Base-by-base conservation (phyloP, 345 rosid genomes). In the Raphanus raphanistrum region DNA sequence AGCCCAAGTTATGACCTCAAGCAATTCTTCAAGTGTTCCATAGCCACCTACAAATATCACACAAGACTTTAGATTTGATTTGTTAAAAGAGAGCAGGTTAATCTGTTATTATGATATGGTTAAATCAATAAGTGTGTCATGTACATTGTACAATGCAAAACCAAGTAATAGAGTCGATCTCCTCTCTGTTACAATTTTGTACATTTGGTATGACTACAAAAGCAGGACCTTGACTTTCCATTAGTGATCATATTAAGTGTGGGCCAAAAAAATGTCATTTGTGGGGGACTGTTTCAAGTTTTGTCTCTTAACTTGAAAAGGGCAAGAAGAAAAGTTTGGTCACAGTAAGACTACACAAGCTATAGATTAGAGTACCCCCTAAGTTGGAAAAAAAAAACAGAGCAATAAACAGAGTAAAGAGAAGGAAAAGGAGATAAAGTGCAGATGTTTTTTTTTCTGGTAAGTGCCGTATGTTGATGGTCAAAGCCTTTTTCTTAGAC, bases 1-100 rank as follows among this genome's bases (percentile, higher is more conserved):
- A 67, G 99, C 99, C 99, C 99, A 95, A 63, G 99, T 88, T 66
- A 95, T 95, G 57, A 92, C 99, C 78, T 95, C 99, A 71, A 95
- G 97, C 78, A 95, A 86, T 79, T 95, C 99, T 83, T 95, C 99
- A 70, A 95, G 89, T 35, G 99, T 95, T 31, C 98, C 99, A 85
- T 95, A 95, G 66, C 99, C 98, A 80, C 99, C 98, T 92, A 84
- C 66, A 78, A 60, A 27, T 29, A 62, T 28, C 35, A 68, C 27
- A 61, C 57, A 67, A 45, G 60, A 45, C 5, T 36, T 36, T 66
- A 78, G 50, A 9, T 25, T 43, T 10, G 11, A 16, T 55, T 41
- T 29, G 4, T 57, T 5, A n/a, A 8, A 43, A 1, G 43, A 29
- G 21, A 52, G 43, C 31, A 62, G 48, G 55, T 21, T 17, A 63